Percentiles rank a stretch among this genome's conserved stretches.
Evolutionary conservation across 371 early-diverging fungal species (phyloP).

Genomic region (Rhizopus stolonifer): DNA sequence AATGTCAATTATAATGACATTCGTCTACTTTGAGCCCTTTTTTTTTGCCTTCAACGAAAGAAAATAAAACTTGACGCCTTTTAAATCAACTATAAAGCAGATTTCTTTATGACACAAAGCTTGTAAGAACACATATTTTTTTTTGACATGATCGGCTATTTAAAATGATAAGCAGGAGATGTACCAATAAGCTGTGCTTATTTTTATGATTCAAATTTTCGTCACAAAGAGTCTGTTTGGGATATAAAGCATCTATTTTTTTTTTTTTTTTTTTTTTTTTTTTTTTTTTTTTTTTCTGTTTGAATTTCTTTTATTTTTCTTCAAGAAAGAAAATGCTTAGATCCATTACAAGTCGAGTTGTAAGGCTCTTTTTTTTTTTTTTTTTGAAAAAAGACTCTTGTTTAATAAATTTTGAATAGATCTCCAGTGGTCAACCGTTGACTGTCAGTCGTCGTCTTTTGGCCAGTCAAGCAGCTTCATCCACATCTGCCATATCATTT

Average conservation of each 20-base stretch:
- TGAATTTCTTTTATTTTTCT: too few species aligned
- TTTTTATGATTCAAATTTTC: constrained; percentile 27
- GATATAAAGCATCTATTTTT: constrained; percentile 8
- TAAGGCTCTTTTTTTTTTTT: too few species aligned
- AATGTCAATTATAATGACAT: too few species aligned
- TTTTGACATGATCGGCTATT: too few species aligned
- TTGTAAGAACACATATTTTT: too few species aligned
- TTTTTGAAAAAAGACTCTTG: too few species aligned
- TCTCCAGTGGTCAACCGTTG: neutral
- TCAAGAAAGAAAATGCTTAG: constrained; percentile 2
- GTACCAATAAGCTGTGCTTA: constrained; percentile 21
- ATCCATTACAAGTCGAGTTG: constrained; percentile 18
- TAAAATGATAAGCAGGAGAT: constrained; percentile 2
- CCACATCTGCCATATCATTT: constrained; percentile 60
- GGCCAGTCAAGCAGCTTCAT: constrained; percentile 19
- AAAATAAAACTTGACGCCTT: too few species aligned
- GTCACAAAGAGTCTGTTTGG: constrained; percentile 9
- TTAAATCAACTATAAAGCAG: too few species aligned
- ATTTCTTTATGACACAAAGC: too few species aligned
- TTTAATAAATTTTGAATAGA: neutral
- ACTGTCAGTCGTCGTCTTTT: neutral
- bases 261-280: constrained; percentile 5
- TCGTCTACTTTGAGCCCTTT: too few species aligned
- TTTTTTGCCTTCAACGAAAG: too few species aligned
- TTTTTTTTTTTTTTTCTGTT: constrained; percentile 1